Evolutionary conservation across 768 basidiomycete species (phyloP).

Genomic region (Lactarius evosmus): DNA sequence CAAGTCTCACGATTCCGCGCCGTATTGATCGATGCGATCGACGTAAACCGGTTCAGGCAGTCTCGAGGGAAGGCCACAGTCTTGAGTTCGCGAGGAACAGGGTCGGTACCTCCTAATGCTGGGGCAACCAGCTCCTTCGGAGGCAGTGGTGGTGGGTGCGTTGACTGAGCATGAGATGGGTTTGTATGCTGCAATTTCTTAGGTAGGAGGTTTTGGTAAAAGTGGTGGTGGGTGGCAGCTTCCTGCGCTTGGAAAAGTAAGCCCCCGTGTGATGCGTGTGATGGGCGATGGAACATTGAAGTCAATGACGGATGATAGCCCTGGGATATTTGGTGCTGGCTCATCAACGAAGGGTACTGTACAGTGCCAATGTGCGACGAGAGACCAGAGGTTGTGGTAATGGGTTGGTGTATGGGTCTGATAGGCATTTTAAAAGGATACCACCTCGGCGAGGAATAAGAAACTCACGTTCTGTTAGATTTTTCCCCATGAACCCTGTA

Average conservation of each 20-base stretch:
- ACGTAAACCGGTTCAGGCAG: slow-evolving; percentile 70
- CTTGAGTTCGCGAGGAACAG: slow-evolving; percentile 47
- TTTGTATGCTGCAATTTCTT: slow-evolving; percentile 22
- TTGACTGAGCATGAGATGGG: background rate
- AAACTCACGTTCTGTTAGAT: slow-evolving; percentile 27
- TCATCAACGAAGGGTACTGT: slow-evolving; percentile 72
- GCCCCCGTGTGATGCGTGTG: slow-evolving; percentile 24
- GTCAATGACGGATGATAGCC: slow-evolving; percentile 76
- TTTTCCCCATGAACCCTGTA: slow-evolving; percentile 40
- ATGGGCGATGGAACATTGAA: slow-evolving; percentile 57
- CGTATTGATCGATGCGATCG: slow-evolving; percentile 78
- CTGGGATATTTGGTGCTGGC: slow-evolving; percentile 70
- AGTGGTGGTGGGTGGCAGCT: slow-evolving; percentile 28
- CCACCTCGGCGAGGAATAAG: background rate
- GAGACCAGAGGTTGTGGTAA: slow-evolving; percentile 72
- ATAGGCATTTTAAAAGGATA: background rate
- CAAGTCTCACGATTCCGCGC: slow-evolving; percentile 80
- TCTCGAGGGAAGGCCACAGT: slow-evolving; percentile 67
- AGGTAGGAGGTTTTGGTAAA: slow-evolving; percentile 22
- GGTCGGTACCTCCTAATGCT: slow-evolving; percentile 35
- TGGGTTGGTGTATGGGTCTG: slow-evolving; percentile 40
- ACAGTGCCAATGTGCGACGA: slow-evolving; percentile 47
- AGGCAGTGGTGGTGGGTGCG: slow-evolving; percentile 34
- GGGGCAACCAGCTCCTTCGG: slow-evolving; percentile 33
- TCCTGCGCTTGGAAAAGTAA: slow-evolving; percentile 25